These are phyloP conservation scores for Pistacia vera DNA, from an alignment of 345 rosid species.

Conservation along the genomic window DNA sequence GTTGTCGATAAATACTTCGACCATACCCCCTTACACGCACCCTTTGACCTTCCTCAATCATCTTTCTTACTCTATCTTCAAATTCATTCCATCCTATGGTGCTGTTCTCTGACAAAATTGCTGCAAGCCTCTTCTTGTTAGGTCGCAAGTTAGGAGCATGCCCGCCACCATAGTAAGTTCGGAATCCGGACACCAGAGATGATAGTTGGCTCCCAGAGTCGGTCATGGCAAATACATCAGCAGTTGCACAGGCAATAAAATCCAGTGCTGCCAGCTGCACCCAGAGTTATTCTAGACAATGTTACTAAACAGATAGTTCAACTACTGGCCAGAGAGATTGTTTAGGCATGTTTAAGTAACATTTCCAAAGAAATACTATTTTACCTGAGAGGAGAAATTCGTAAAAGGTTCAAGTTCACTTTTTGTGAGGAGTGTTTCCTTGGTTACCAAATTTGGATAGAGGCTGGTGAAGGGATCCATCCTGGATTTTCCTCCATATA, in stretches of 20 bases:
- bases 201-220: conserved; percentile 96
- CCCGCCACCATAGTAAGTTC: conserved; percentile 75
- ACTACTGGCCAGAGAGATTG: not conserved
- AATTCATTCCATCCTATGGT: conserved; percentile 62
- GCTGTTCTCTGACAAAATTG: conserved; percentile 62
- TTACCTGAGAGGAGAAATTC: conserved; percentile 91
- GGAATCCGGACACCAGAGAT: conserved; percentile 83
- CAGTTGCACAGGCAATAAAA: conserved; percentile 84
- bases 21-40: conserved; percentile 57
- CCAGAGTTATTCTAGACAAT: conserved; percentile 1
- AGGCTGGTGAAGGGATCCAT: conserved; percentile 72
- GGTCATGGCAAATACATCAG: conserved; percentile 92
- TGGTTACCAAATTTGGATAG: conserved; percentile 81
- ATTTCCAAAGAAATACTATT: not conserved
- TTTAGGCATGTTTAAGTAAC: not conserved
- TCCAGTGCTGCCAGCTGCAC: conserved; percentile 88
- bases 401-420: conserved; percentile 79
- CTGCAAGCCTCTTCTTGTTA: conserved; percentile 88
- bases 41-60: conserved; percentile 75
- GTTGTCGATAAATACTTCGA: conserved; percentile 88
- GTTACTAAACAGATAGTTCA: not conserved
- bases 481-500: conserved; percentile 71
- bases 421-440: conserved; percentile 81
- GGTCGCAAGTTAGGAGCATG: conserved; percentile 80
- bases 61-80: conserved; percentile 65